Evolutionary conservation across 371 early-diverging fungal genomes (phyloP).

Genomic region (Mortierella sp.): DNA sequence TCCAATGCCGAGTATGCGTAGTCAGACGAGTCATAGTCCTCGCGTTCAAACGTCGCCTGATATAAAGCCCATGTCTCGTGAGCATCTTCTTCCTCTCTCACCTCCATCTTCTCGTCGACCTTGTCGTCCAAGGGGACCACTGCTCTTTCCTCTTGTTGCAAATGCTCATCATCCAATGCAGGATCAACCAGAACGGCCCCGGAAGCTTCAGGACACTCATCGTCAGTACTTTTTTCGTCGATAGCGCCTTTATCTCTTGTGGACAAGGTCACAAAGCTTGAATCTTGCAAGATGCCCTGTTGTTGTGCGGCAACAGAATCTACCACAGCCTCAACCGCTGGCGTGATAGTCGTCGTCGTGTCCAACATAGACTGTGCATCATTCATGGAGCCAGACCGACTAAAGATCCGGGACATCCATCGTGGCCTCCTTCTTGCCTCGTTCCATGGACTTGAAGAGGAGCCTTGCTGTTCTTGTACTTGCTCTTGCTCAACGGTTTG

Average conservation of each 20-base stretch:
- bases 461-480: no score
- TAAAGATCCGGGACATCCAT: conserved; percentile 1
- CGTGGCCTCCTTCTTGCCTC: neutral
- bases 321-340: neutral
- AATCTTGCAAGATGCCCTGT: no score
- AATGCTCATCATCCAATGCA: no score
- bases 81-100: neutral
- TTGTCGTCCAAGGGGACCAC: neutral
- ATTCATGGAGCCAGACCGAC: neutral
- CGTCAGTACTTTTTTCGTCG: no score
- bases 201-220: no score
- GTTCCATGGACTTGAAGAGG: neutral
- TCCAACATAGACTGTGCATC: no score
- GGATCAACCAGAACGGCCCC: no score
- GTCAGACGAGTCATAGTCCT: conserved; percentile 47
- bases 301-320: no score
- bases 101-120: neutral
- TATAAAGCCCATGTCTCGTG: conserved; percentile 4
- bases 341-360: neutral
- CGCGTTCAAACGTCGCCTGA: conserved; percentile 20
- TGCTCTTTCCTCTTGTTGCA: no score
- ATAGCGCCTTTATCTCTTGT: no score
- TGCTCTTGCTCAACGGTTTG: neutral
- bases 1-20: conserved; percentile 27
- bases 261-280: no score